A percentile compares a stretch with the other conserved stretches of the same genome.
phyloP scores from a whole-genome alignment of 257 asterid species.

The Solanum ossicruentum region DNA sequence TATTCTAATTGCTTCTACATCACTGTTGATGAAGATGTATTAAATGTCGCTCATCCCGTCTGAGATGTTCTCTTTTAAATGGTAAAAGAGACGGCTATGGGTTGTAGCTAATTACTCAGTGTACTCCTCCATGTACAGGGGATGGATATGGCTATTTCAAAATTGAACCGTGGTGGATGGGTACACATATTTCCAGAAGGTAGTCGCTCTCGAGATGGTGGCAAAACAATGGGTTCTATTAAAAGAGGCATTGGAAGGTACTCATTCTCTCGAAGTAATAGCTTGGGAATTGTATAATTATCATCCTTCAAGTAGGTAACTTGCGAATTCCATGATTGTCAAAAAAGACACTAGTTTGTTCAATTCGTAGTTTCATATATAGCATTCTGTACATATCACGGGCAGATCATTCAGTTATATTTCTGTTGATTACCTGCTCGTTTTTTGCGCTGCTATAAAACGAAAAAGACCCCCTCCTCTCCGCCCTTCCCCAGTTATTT shows the following conservation, averaged over 20 bases:
- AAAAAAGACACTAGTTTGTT: neutral
- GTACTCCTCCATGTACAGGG: constrained; percentile 32
- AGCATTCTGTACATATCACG: neutral
- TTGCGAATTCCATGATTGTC: neutral
- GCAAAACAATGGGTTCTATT: constrained; percentile 60
- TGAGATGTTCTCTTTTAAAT: neutral
- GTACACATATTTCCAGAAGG: constrained; percentile 97
- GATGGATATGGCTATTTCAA: constrained; percentile 86
- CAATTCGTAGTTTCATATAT: neutral
- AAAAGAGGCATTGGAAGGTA: constrained; percentile 89
- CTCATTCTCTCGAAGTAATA: neutral
- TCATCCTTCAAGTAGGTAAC: neutral
- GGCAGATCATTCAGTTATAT: neutral
- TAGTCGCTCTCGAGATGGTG: constrained; percentile 91
- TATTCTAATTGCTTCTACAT: neutral
- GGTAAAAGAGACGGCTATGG: neutral
- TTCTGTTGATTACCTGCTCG: neutral
- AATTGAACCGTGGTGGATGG: constrained; percentile 86
- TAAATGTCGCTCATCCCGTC: neutral
- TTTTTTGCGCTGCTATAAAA: neutral
- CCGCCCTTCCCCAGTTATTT: neutral
- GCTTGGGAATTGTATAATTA: neutral
- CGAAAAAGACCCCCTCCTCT: neutral
- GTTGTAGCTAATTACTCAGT: neutral
- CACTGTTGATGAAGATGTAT: neutral